Evolutionary conservation across 768 basidiomycete genomes (phyloP).

Genomic region (Thelephora aurantiotincta): DNA sequence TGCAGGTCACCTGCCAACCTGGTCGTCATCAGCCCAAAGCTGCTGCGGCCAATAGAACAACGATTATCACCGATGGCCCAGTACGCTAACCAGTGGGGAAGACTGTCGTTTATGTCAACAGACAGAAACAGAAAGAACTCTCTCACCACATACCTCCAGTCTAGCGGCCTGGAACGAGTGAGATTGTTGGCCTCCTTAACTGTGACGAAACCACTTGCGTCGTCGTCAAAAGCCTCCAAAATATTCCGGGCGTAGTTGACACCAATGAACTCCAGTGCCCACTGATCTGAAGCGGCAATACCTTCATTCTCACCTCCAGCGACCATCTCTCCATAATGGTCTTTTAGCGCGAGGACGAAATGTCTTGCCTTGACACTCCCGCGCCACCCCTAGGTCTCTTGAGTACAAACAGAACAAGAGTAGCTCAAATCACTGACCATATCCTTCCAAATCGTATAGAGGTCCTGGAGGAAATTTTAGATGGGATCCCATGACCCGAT

Average conservation of each 20-base stretch:
- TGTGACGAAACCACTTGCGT: slow-evolving; percentile 19
- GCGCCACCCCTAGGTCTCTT: slow-evolving; percentile 15
- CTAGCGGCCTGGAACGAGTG: slow-evolving; percentile 11
- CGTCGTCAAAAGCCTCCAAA: slow-evolving; percentile 20
- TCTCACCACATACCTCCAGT: slow-evolving; percentile 22
- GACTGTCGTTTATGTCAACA: slow-evolving; percentile 3
- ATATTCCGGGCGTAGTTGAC: slow-evolving; percentile 12
- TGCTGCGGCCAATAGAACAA: background rate
- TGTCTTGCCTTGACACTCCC: slow-evolving; percentile 15
- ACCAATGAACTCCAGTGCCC: slow-evolving; percentile 15
- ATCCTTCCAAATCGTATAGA: slow-evolving; percentile 12
- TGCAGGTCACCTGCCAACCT: background rate
- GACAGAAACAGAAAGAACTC: background rate
- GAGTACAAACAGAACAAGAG: background rate
- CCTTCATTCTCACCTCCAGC: slow-evolving; percentile 1
- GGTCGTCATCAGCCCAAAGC: background rate
- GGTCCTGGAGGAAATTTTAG: slow-evolving; percentile 5
- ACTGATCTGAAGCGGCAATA: slow-evolving; percentile 9
- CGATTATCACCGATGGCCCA: slow-evolving; percentile 15
- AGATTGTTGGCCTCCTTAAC: slow-evolving; percentile 20
- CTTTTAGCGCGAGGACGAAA: slow-evolving; percentile 17
- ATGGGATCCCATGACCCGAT: background rate
- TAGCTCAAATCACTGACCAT: slow-evolving; percentile 10
- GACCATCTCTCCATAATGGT: slow-evolving; percentile 16
- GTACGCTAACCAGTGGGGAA: slow-evolving; percentile 20